These are phyloP conservation scores for Kokia cookei DNA, from an alignment of 441 rosid genomes.

Conservation along the genomic window DNA sequence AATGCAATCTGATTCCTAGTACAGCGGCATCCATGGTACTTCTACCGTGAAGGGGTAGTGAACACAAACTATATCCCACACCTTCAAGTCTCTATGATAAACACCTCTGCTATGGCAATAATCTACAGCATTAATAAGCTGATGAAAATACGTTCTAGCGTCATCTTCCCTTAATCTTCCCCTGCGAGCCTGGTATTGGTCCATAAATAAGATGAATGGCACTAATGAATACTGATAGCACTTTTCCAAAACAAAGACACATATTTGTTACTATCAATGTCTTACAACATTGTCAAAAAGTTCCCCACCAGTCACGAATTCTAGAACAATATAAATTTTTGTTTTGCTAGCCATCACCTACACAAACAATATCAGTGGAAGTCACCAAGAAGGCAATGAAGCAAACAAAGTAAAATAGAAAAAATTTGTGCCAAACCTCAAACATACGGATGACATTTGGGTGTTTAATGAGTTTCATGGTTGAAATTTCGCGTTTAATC, in stretches of 20 bases:
- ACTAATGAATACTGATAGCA: background rate
- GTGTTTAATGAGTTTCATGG: constrained; percentile 87
- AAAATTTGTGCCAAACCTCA: constrained; percentile 50
- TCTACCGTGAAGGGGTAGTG: background rate
- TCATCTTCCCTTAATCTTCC: constrained; percentile 95
- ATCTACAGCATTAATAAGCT: constrained; percentile 94
- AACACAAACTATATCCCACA: constrained; percentile 6
- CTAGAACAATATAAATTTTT: constrained; percentile 86
- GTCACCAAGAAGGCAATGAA: background rate
- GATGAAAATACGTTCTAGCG: constrained; percentile 91
- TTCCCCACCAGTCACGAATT: constrained; percentile 96
- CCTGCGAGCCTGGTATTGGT: constrained; percentile 61
- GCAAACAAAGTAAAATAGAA: background rate
- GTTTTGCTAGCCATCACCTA: constrained; percentile 99
- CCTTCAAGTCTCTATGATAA: constrained; percentile 94
- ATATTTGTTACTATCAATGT: background rate
- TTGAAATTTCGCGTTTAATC: constrained; percentile 97
- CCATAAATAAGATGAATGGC: background rate
- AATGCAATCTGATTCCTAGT: no score
- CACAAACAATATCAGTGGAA: constrained; percentile 18
- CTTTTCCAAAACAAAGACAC: background rate
- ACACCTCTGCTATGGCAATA: constrained; percentile 96
- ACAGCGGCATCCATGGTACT: no score
- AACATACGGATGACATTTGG: constrained; percentile 94
- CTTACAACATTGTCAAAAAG: constrained; percentile 97